Conservation (phyloP, 495 filamentous ascomycete species). For the Glutinoglossum americanum region DNA sequence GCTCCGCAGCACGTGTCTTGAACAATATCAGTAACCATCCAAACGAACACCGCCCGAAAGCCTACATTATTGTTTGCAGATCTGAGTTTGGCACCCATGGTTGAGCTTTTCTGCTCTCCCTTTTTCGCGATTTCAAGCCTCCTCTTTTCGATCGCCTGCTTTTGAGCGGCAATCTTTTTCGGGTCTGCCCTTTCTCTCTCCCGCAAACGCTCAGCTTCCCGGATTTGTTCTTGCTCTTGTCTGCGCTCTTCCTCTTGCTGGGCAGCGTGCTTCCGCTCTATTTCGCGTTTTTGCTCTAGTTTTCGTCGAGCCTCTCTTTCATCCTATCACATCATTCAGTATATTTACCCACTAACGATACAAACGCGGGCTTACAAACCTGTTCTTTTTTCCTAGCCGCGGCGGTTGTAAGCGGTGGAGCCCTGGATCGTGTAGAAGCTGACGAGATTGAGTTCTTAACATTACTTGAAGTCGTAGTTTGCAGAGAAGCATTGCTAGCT, state of each 20-base stretch:
- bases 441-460: constrained; percentile 51
- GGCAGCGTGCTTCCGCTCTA: constrained; percentile 51
- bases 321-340: constrained; percentile 26
- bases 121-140: constrained; percentile 41
- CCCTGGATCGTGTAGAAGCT: constrained; percentile 32
- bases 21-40: background rate
- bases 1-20: constrained; percentile 10
- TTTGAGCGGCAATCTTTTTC: constrained; percentile 39
- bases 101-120: constrained; percentile 25
- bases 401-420: constrained; percentile 35
- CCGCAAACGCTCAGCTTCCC: constrained; percentile 20
- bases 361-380: constrained; percentile 7
- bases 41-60: background rate
- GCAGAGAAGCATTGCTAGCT: constrained; percentile 43
- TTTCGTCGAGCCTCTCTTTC: constrained; percentile 58
- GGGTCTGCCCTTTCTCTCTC: constrained; percentile 30
- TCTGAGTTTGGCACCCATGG: background rate
- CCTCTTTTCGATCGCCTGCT: constrained; percentile 45
- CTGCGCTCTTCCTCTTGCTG: constrained; percentile 29
- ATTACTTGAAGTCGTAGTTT: constrained; percentile 41
- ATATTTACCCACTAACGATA: background rate
- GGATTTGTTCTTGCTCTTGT: constrained; percentile 19
- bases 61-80: background rate
- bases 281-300: constrained; percentile 52
- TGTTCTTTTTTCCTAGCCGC: constrained; percentile 61